phyloP scores from a whole-genome alignment of 345 rosid genomes.

The Corchorus capsularis region DNA sequence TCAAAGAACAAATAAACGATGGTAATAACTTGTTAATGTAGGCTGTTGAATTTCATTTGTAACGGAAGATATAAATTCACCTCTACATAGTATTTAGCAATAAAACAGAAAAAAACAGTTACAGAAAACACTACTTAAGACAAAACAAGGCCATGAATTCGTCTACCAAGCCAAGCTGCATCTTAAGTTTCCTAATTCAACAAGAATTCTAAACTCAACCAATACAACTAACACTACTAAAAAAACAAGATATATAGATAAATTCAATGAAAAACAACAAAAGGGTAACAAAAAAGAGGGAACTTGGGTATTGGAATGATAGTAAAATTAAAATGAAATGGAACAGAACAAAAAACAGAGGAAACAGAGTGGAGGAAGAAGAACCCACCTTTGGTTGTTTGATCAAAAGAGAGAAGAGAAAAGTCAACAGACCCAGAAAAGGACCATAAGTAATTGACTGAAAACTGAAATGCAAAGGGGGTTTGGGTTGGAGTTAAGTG shows the following conservation, averaged over 20 bases:
- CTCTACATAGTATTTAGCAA: neutral
- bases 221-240: neutral
- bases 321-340: neutral
- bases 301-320: slow-evolving; percentile 1
- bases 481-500: slow-evolving; percentile 13
- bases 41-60: neutral
- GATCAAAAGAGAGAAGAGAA: neutral
- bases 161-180: neutral
- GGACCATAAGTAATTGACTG: neutral
- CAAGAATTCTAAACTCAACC: neutral
- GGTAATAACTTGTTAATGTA: neutral
- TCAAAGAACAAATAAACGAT: neutral
- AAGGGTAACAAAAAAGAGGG: neutral
- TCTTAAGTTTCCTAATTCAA: neutral
- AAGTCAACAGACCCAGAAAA: slow-evolving; percentile 15
- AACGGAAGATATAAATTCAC: neutral
- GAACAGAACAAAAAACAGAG: slow-evolving; percentile 14
- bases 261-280: neutral
- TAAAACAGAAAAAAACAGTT: slow-evolving; percentile 1
- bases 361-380: neutral
- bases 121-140: neutral
- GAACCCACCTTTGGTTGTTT: slow-evolving; percentile 8
- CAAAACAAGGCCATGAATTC: neutral
- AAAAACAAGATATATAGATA: neutral
- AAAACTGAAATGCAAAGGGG: neutral